A percentile compares a stretch with the other conserved stretches of the same genome.
Evolutionary conservation across 106 monocot genomes (phyloP).

Genomic region (Gastrodia elata): DNA sequence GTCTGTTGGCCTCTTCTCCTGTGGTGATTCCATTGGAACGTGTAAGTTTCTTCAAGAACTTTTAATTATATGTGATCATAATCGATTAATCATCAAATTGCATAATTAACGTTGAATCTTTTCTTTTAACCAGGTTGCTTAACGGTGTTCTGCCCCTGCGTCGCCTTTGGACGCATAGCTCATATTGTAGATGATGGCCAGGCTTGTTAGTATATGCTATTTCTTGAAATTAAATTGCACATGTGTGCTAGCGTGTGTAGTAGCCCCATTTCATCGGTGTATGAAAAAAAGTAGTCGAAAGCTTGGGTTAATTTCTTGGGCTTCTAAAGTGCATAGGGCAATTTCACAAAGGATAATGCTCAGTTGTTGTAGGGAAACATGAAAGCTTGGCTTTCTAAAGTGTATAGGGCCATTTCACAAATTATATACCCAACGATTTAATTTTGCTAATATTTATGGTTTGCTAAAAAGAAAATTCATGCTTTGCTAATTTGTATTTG

Average conservation of each 20-base stretch:
- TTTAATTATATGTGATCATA: no score
- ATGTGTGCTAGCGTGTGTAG: neutral
- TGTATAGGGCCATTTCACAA: no score
- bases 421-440: no score
- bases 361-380: no score
- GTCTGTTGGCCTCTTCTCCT: constrained; percentile 16
- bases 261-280: no score
- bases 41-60: constrained; percentile 7
- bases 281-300: no score
- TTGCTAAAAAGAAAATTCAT: no score
- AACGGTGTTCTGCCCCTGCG: neutral
- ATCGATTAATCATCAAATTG: neutral
- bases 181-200: constrained; percentile 10
- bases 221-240: neutral
- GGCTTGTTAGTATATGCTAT: neutral
- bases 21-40: constrained; percentile 2
- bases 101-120: neutral
- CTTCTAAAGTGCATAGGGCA: no score
- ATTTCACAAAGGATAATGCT: no score
- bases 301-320: no score
- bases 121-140: neutral
- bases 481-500: neutral
- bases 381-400: no score
- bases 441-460: no score
- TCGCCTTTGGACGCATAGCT: constrained; percentile 2